Base-by-base conservation (phyloP, 2,329 filamentous ascomycete species). In the Pezicula radicicola region DNA sequence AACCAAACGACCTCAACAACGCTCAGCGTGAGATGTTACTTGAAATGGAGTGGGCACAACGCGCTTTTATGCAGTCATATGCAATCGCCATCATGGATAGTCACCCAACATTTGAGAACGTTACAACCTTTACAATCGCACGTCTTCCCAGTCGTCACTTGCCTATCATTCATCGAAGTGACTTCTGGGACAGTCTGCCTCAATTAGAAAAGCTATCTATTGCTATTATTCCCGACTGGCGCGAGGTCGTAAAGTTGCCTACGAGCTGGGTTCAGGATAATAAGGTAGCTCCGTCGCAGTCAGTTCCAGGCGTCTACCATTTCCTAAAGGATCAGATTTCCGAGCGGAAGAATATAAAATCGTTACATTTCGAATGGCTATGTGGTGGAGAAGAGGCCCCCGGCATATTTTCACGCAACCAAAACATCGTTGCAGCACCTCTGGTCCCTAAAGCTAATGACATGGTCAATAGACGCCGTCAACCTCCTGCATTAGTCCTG, bases 1-100 rank as follows among this genome's bases (percentile, higher is more conserved):
- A 77, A 39, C 84, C 84, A 3, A 70, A 72, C 2, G 70, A 72
- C 30, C 74, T 88, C n/a, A 80, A 79, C 1, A 74, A 74, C 52
- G 74, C 80, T n/a, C 87, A 89, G 64, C 81, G 78, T 48, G 84
- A 88, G 65, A 84, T 87, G 80, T 68, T 89, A 2, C 69, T 86
- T 36, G 85, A 89, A 64, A 80, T 83, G 3, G 79, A 84, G 48
- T 88, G 85, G 82, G 84, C 84, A 6, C 84, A 89, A 57, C 74
- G 80, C 49, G 85, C 84, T 16, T 85, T 89, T 63, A 73, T 89
- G 44, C 80, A 84, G 46, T 86, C 85, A 1, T 89, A 85, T 58
- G 78, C 84, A 57, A 77, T 88, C 45, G 79, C 83, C 1, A 67
- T 88, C 41, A 79, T 84, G 21, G 83, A 88, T 60, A 86, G 85